These are phyloP conservation scores for Tetracentron sinense DNA, from an alignment of 164 flowering plant genomes.

Conservation along the genomic window DNA sequence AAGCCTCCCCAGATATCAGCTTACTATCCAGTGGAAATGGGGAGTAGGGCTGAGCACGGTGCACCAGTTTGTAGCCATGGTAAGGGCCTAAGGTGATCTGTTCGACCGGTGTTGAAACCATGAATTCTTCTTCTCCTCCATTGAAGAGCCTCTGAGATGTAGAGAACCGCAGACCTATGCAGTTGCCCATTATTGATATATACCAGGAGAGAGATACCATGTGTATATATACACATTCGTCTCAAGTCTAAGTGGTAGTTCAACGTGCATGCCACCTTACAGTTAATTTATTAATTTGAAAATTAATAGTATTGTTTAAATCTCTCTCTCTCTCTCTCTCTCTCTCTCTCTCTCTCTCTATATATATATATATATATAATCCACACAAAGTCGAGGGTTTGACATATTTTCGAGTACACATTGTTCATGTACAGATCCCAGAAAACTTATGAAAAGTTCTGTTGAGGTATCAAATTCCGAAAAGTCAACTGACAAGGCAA, in stretches of 20 bases:
- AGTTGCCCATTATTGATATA: conserved; percentile 58
- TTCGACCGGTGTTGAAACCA: conserved; percentile 26
- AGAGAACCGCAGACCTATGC: conserved; percentile 19
- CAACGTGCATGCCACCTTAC: conserved; percentile 31
- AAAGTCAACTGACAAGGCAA: no score
- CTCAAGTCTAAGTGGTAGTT: conserved; percentile 7
- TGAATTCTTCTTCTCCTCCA: conserved; percentile 34
- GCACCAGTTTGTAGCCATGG: conserved; percentile 25
- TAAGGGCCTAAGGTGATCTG: conserved; percentile 26
- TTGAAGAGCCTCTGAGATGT: conserved; percentile 18
- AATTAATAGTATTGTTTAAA: no score
- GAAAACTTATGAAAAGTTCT: no score
- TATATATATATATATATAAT: no score
- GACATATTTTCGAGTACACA: no score
- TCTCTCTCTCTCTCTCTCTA: no score
- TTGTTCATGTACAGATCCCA: no score
- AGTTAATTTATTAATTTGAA: no score
- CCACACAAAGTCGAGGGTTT: no score
- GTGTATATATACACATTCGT: not conserved
- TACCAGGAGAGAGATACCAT: not conserved
- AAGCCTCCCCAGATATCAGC: conserved; percentile 26
- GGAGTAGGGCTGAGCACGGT: conserved; percentile 19
- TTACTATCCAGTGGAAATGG: conserved; percentile 21
- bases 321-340: no score
- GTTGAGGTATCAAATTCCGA: no score